Percentiles rank a stretch among this genome's conserved stretches.
phyloP scores from a whole-genome alignment of 495 filamentous ascomycete genomes.

The Aspergillus incahuasiensis region DNA sequence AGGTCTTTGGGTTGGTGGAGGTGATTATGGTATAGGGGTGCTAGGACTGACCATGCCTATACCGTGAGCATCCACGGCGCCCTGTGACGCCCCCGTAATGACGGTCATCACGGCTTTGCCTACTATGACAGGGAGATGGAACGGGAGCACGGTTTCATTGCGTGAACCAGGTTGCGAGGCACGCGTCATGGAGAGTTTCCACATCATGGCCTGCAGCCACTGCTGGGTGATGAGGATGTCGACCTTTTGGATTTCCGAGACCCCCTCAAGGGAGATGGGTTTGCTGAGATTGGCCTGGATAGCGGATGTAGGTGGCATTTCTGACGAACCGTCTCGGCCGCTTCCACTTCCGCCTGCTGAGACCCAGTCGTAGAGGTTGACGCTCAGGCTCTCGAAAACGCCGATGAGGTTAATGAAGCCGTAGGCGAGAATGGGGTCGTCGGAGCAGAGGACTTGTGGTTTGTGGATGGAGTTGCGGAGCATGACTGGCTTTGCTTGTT shows the following conservation, averaged over 20 bases:
- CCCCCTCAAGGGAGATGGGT: constrained; percentile 37
- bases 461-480: constrained; percentile 46
- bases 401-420: constrained; percentile 53
- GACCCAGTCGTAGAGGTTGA: constrained; percentile 41
- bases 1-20: background rate
- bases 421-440: constrained; percentile 43
- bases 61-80: constrained; percentile 56
- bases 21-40: background rate
- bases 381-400: constrained; percentile 46
- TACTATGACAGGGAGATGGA: constrained; percentile 55
- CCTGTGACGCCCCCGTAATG: constrained; percentile 47
- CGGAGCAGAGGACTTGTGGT: constrained; percentile 42
- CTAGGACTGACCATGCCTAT: constrained; percentile 55
- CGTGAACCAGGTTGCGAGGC: constrained; percentile 42
- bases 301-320: constrained; percentile 33
- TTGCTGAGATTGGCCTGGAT: constrained; percentile 40
- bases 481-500: constrained; percentile 52
- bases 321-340: constrained; percentile 28
- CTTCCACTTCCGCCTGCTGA: constrained; percentile 28
- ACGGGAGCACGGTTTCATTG: constrained; percentile 47
- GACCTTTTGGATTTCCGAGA: constrained; percentile 55
- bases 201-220: constrained; percentile 58
- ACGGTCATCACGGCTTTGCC: constrained; percentile 50
- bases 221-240: constrained; percentile 59
- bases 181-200: constrained; percentile 55